Evolutionary conservation across 148 eudicot species (phyloP), one percentile per base, ranked within the genome.

Genomic region (Salicornia ramosissima): DNA sequence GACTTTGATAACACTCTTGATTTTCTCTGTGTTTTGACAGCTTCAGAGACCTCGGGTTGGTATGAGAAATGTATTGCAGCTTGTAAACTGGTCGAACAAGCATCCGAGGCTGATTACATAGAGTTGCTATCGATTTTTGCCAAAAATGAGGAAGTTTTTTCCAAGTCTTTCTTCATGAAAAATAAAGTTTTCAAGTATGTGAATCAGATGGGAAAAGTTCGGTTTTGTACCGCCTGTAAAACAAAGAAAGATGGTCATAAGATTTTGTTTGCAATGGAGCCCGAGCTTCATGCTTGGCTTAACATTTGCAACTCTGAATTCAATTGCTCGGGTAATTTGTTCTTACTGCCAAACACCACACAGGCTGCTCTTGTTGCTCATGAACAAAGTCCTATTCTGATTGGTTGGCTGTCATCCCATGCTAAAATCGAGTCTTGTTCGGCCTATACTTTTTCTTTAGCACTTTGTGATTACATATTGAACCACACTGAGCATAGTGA

Each of bases 11-110:
- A 70, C 4, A 40, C 75, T 25, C 70, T 84, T 43, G 30, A 75
- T 11, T 87, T 84, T 70, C 67, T 87, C 70, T 77, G 71, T 13
- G 81, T 87, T 13, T 3, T 42, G 26, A 43, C 58, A 65, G 79
- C 80, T 9, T 39, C 63, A 26, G 16, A 69, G 42, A 82, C 64
- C 24, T 53, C 39, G 18, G 81, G 64, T 34, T 87, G 90, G 90
- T 84, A 84, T 56, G 67, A 74, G 6, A 74, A 73, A 58, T 84
- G 86, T 70, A 82, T 86, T 40, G 52, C 59, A 46, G 70, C 81
- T 71, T 82, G 83, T 58, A 79, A 84, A 59, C 63, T 84, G n/a
- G 59, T 46, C 10, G 73, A 12, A 53, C 72, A 70, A 83, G 83
- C n/a, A 79, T 75, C 81, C 0, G 84, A 79, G 40, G 60, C 63